These are phyloP conservation scores for Puccinia horiana DNA, from an alignment of 1,284 basidiomycete genomes.

Conservation along the genomic window DNA sequence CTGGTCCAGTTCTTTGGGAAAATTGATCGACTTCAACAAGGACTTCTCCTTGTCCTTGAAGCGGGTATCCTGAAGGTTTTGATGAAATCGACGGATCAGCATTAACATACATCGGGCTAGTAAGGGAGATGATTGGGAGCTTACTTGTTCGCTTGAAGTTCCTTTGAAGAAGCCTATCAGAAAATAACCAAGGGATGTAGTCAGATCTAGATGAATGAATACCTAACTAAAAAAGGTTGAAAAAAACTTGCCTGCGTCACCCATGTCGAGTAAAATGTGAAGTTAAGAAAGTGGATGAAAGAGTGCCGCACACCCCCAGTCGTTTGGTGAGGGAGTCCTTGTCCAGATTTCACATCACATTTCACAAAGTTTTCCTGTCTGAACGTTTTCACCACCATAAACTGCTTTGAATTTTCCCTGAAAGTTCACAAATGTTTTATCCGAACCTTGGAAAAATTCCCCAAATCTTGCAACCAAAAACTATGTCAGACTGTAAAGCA, in stretches of 20 bases:
- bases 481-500: no score
- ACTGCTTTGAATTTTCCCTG: no score
- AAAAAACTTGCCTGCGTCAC: constrained; percentile 39
- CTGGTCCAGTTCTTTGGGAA: constrained; percentile 82
- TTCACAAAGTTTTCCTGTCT: not conserved
- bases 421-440: no score
- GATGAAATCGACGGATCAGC: not conserved
- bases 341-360: not conserved
- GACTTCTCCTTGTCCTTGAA: constrained; percentile 94
- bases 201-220: not conserved
- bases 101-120: not conserved
- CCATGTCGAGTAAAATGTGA: constrained; percentile 5
- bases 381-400: no score
- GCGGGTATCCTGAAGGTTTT: constrained; percentile 61
- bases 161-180: constrained; percentile 45
- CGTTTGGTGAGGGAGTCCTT: not conserved
- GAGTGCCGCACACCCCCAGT: not conserved
- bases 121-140: not conserved
- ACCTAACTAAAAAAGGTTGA: not conserved
- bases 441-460: no score
- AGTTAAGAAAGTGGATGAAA: not conserved
- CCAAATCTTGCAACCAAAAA: no score
- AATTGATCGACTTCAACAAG: constrained; percentile 83
- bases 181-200: not conserved
- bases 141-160: constrained; percentile 44